A percentile compares a stretch with the other conserved stretches of the same genome.
Evolutionary conservation across 768 basidiomycete species (phyloP).

Genomic region (Lactarius trivialis): DNA sequence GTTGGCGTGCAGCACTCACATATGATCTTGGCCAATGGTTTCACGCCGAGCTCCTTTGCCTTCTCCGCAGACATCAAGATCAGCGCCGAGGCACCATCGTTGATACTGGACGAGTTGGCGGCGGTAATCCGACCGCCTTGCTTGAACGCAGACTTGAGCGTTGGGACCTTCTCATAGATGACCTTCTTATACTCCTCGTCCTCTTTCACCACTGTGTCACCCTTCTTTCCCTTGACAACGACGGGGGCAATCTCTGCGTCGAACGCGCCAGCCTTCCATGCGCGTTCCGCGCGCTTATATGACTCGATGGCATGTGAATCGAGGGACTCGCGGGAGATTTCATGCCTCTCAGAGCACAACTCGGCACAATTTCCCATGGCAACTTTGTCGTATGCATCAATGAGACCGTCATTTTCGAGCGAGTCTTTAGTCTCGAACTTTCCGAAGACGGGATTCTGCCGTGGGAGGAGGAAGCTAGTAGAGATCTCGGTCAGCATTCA

Average conservation of each 20-base stretch:
- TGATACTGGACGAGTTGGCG: slow-evolving; percentile 91
- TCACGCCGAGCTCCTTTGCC: slow-evolving; percentile 83
- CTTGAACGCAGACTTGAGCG: slow-evolving; percentile 85
- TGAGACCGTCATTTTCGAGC: slow-evolving; percentile 86
- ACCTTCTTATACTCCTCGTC: slow-evolving; percentile 99
- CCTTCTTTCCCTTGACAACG: slow-evolving; percentile 90
- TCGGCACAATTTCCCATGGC: slow-evolving; percentile 99
- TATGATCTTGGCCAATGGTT: slow-evolving; percentile 89
- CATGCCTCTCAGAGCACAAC: slow-evolving; percentile 69
- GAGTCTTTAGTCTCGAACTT: slow-evolving; percentile 86
- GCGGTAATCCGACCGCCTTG: slow-evolving; percentile 87
- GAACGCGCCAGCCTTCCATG: slow-evolving; percentile 85
- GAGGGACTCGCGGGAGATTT: slow-evolving; percentile 79
- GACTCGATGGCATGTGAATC: slow-evolving; percentile 93
- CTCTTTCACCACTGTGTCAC: slow-evolving; percentile 81
- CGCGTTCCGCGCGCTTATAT: slow-evolving; percentile 86
- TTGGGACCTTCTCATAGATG: slow-evolving; percentile 88
- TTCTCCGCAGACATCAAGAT: slow-evolving; percentile 93
- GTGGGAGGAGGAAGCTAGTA: slow-evolving; percentile 73
- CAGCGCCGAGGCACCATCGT: slow-evolving; percentile 94
- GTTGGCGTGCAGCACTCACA: slow-evolving; percentile 49
- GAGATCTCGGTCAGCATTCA: slow-evolving; percentile 6
- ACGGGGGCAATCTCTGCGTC: slow-evolving; percentile 85
- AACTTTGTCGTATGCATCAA: slow-evolving; percentile 96
- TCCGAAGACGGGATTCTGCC: slow-evolving; percentile 78